A percentile compares a stretch with the other conserved stretches of the same genome.
phyloP scores from a whole-genome alignment of 331 rosid genomes.

The Pyracantha coccinea region DNA sequence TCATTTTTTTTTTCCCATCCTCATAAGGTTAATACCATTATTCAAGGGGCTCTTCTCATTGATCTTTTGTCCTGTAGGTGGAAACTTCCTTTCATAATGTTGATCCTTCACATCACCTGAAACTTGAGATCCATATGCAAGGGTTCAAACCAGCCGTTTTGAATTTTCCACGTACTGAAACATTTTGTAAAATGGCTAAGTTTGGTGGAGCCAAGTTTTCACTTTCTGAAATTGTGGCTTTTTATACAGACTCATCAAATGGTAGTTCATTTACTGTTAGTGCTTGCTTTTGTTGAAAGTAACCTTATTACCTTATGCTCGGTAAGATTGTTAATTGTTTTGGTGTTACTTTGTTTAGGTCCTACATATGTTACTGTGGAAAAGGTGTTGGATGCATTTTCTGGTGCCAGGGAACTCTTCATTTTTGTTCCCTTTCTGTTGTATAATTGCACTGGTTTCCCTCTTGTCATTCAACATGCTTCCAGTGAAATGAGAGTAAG shows the following conservation, averaged over 20 bases:
- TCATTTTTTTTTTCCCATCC: conserved; percentile 2
- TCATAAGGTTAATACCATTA: background rate
- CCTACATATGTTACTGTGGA: conserved; percentile 62
- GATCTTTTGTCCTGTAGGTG: conserved; percentile 38
- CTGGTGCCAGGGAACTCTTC: conserved; percentile 74
- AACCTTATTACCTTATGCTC: conserved; percentile 7
- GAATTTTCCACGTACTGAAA: conserved; percentile 77
- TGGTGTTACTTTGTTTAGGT: conserved; percentile 38
- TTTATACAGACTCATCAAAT: conserved; percentile 39
- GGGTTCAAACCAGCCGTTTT: conserved; percentile 54
- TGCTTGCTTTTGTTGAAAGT: conserved; percentile 4
- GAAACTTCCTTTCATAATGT: conserved; percentile 68
- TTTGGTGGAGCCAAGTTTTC: conserved; percentile 65
- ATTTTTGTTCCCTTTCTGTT: conserved; percentile 75
- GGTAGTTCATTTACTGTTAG: conserved; percentile 29
- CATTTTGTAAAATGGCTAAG: conserved; percentile 68
- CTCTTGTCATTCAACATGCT: conserved; percentile 52
- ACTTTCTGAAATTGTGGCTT: conserved; percentile 50
- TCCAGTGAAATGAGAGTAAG: conserved; percentile 38
- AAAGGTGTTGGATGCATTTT: conserved; percentile 73
- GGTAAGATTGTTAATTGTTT: conserved; percentile 13
- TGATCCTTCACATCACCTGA: conserved; percentile 91
- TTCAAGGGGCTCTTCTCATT: background rate
- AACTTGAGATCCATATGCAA: conserved; percentile 54
- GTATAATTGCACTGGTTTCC: conserved; percentile 83